Evolutionary conservation across 495 filamentous ascomycete genomes (phyloP).

Genomic region (Tuber microsphaerosporum): DNA sequence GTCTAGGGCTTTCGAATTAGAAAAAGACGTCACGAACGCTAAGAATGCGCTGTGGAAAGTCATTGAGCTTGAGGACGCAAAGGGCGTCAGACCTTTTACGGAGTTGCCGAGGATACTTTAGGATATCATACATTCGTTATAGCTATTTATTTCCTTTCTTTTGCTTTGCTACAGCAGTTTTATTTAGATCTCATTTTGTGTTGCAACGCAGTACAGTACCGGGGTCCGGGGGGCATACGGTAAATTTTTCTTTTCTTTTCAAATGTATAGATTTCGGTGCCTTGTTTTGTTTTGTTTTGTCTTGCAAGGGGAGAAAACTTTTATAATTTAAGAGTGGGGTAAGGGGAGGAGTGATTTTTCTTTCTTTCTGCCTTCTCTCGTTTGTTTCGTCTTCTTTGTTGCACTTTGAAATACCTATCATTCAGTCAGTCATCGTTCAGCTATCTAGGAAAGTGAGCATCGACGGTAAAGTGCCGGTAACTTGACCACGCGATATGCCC

Average conservation of each 20-base stretch:
- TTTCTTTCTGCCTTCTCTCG: not conserved
- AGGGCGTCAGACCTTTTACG: conserved; percentile 48
- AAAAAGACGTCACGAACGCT: conserved; percentile 73
- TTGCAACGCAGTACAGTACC: not conserved
- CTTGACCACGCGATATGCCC: not conserved
- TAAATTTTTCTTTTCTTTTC: not conserved
- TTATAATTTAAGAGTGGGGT: not conserved
- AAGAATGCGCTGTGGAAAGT: conserved; percentile 71
- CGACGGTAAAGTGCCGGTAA: not conserved
- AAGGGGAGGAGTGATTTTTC: not conserved
- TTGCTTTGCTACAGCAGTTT: not conserved
- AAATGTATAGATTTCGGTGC: not conserved
- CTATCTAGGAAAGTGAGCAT: not conserved
- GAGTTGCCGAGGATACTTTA: conserved; percentile 29
- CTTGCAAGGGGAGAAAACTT: not conserved
- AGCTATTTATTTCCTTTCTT: not conserved
- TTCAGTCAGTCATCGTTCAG: not conserved
- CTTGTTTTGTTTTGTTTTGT: not conserved
- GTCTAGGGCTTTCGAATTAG: conserved; percentile 74
- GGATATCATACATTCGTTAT: not conserved
- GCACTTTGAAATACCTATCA: not conserved
- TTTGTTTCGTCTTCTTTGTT: not conserved
- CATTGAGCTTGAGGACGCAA: conserved; percentile 63
- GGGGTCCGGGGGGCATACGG: not conserved
- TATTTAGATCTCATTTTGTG: not conserved